phyloP scores from a whole-genome alignment of 768 basidiomycete species.

The Auricularia auricula-judae region DNA sequence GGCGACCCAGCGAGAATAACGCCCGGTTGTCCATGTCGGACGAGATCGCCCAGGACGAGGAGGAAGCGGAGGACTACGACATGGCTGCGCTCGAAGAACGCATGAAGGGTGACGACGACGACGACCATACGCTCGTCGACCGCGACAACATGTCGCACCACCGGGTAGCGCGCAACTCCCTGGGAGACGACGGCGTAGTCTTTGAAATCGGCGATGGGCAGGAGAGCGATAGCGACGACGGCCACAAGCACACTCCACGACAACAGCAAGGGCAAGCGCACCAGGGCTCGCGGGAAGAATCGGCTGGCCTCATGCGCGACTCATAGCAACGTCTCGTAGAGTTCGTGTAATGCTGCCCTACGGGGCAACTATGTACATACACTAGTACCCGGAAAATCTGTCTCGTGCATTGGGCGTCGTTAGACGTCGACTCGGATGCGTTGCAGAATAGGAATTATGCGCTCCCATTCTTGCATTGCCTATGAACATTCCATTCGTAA shows the following conservation, averaged over 20 bases:
- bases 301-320: not conserved
- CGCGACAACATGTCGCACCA: constrained; percentile 35
- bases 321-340: too few relatives aligned
- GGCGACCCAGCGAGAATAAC: constrained; percentile 88
- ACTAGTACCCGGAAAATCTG: not conserved
- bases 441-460: constrained; percentile 86
- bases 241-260: constrained; percentile 12
- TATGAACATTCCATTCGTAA: constrained; percentile 17
- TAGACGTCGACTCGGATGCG: constrained; percentile 89
- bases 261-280: not conserved
- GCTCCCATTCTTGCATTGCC: constrained; percentile 97
- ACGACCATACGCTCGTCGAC: constrained; percentile 63
- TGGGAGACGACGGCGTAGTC: constrained; percentile 64
- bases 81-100: constrained; percentile 62
- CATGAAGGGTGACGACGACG: constrained; percentile 39
- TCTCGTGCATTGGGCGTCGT: not conserved
- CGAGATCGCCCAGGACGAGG: constrained; percentile 89
- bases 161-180: constrained; percentile 15
- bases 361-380: not conserved
- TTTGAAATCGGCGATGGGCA: constrained; percentile 90
- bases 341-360: too few relatives aligned
- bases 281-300: not conserved
- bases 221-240: constrained; percentile 54
- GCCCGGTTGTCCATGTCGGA: constrained; percentile 91
- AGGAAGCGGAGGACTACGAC: constrained; percentile 89